phyloP scores from a whole-genome alignment of 23 red algal species.

The Pyropia haitanensis region DNA sequence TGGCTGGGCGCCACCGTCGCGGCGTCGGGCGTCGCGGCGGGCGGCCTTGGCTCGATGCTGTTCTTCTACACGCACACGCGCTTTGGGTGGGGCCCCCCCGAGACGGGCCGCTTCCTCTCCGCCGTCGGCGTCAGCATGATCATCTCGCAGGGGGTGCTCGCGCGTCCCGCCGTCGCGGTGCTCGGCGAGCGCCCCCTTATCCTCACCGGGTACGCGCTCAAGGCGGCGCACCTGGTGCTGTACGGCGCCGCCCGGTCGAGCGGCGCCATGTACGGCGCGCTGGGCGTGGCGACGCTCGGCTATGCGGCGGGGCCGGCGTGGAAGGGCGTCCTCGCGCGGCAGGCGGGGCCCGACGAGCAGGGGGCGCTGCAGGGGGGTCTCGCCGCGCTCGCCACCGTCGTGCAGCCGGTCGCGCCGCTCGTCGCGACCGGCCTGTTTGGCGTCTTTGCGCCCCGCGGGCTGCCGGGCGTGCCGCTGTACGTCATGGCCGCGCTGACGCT shows the following conservation, averaged over 20 bases:
- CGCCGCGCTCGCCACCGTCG: conserved; percentile 27
- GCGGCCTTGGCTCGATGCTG: conserved; percentile 39
- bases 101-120: conserved; percentile 44
- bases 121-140: conserved; percentile 36
- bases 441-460: conserved; percentile 12
- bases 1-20: conserved; percentile 29
- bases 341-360: conserved; percentile 25
- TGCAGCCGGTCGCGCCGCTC: conserved; percentile 43
- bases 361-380: conserved; percentile 50
- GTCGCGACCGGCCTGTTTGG: conserved; percentile 30
- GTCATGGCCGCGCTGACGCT: conserved; percentile 11
- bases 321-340: conserved; percentile 50
- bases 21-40: conserved; percentile 9
- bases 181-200: conserved; percentile 35
- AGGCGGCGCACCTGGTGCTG: conserved; percentile 19
- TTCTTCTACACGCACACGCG: conserved; percentile 42
- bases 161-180: conserved; percentile 9
- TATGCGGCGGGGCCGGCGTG: conserved; percentile 32
- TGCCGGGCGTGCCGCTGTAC: conserved; percentile 26
- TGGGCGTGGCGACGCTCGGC: conserved; percentile 37
- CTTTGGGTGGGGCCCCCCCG: conserved; percentile 53
- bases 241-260: conserved; percentile 21
- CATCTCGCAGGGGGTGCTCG: conserved; percentile 39
- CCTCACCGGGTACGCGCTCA: conserved; percentile 12
- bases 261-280: conserved; percentile 14